Evolutionary conservation across 306 rosid species (phyloP).

Genomic region (Hippophae tibetana): DNA sequence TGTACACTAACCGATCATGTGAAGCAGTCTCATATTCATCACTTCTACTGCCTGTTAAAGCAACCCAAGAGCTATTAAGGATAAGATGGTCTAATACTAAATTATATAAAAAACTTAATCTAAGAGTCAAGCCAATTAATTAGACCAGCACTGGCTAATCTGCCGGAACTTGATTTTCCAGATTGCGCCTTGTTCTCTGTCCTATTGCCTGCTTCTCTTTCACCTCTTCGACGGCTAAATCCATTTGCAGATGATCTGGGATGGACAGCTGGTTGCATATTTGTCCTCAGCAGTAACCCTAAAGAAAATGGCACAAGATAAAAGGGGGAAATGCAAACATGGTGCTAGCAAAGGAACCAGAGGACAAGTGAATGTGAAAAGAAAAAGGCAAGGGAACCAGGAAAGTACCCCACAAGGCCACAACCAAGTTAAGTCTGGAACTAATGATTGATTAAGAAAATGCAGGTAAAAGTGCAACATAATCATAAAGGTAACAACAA

Average conservation of each 20-base stretch:
- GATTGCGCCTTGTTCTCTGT: constrained; percentile 45
- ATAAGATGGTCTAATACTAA: not conserved
- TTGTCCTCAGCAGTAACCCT: constrained; percentile 57
- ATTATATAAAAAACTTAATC: not conserved
- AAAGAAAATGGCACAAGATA: constrained; percentile 6
- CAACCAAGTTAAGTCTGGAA: not conserved
- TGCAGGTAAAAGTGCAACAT: not conserved
- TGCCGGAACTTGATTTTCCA: constrained; percentile 59
- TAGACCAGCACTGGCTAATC: constrained; percentile 43
- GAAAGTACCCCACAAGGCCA: too few species aligned
- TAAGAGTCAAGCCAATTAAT: not conserved
- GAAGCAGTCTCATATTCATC: constrained; percentile 57
- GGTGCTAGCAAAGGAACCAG: not conserved
- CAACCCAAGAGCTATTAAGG: constrained; percentile 27
- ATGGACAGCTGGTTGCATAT: constrained; percentile 52
- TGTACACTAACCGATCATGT: constrained; percentile 60
- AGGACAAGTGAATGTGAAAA: not conserved
- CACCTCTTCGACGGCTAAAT: constrained; percentile 73
- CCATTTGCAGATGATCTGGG: constrained; percentile 71
- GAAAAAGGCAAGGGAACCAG: not conserved
- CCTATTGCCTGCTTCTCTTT: constrained; percentile 55
- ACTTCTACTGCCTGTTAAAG: constrained; percentile 43
- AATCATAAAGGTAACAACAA: not conserved
- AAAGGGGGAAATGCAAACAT: not conserved
- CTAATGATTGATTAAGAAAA: not conserved